phyloP scores from a whole-genome alignment of 495 filamentous ascomycete species.

The Penicillium canariense region DNA sequence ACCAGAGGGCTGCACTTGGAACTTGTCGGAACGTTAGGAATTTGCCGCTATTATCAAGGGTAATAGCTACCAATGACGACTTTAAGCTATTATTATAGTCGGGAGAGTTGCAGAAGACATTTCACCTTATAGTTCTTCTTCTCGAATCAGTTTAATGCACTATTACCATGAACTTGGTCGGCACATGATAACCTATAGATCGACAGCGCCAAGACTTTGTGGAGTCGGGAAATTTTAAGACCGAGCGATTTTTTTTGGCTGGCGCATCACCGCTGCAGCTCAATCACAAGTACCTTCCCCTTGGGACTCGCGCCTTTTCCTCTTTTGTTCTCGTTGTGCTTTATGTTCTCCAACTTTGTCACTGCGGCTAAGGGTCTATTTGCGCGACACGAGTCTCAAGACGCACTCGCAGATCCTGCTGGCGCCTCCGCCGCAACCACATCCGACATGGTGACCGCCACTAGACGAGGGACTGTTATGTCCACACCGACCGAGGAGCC shows the following conservation, averaged over 20 bases:
- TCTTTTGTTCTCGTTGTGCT: constrained; percentile 10
- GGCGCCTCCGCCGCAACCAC: constrained; percentile 17
- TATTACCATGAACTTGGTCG: too few species aligned
- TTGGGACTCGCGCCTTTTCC: constrained; percentile 3
- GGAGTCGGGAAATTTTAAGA: constrained; percentile 34
- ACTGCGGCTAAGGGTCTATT: constrained; percentile 47
- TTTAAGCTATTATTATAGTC: too few species aligned
- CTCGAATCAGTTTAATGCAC: too few species aligned
- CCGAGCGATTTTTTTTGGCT: constrained; percentile 40
- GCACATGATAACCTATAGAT: too few species aligned
- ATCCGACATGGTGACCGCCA: constrained; percentile 41
- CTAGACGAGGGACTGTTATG: constrained; percentile 28
- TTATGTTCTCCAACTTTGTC: constrained; percentile 48
- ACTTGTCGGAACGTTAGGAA: too few species aligned
- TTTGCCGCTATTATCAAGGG: too few species aligned
- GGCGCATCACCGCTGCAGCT: constrained; percentile 16
- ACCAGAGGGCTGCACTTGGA: too few species aligned
- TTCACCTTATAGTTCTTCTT: too few species aligned
- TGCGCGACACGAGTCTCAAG: constrained; percentile 28
- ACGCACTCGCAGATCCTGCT: constrained; percentile 16
- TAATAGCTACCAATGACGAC: too few species aligned
- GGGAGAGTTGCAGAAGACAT: too few species aligned
- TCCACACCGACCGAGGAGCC: constrained; percentile 15
- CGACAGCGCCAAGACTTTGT: constrained; percentile 9
- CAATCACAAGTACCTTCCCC: background rate